These are phyloP conservation scores for Macrophomina phaseolina DNA, from an alignment of 2,329 filamentous ascomycete species.

Conservation along the genomic window DNA sequence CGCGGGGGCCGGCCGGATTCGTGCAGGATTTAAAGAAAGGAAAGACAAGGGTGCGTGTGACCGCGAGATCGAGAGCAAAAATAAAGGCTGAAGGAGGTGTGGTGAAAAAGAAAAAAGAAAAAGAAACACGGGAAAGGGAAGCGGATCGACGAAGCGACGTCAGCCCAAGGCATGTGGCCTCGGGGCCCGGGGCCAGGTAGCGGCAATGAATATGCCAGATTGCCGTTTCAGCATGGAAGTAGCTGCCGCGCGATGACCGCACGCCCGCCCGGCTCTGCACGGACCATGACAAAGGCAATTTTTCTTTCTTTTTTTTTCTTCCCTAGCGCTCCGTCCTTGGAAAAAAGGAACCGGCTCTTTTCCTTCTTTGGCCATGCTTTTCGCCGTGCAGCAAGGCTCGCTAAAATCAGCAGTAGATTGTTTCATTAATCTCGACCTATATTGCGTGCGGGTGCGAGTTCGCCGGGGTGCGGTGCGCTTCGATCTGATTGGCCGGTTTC, in stretches of 20 bases:
- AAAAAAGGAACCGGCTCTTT: neutral
- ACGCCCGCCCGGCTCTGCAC: too few species aligned
- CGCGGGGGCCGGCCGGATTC: neutral
- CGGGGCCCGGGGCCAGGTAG: neutral
- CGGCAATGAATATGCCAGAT: neutral
- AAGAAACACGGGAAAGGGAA: conserved; percentile 10
- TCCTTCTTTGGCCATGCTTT: neutral
- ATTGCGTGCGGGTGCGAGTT: neutral
- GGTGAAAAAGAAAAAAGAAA: conserved; percentile 12
- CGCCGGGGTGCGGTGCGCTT: neutral
- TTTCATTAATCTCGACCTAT: neutral
- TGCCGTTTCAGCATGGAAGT: too few species aligned
- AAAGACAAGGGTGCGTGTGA: neutral
- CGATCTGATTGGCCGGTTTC: neutral
- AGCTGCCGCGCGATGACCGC: too few species aligned
- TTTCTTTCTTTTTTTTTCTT: conserved; percentile 12
- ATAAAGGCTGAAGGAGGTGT: neutral
- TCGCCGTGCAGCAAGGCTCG: neutral
- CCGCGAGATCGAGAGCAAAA: neutral
- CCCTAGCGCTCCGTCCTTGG: neutral
- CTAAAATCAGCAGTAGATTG: neutral
- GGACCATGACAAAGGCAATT: neutral
- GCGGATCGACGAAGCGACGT: too few species aligned
- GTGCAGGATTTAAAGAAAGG: neutral
- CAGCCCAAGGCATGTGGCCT: too few species aligned